Evolutionary conservation across 768 basidiomycete species (phyloP).

Genomic region (Polyporus arcularius): DNA sequence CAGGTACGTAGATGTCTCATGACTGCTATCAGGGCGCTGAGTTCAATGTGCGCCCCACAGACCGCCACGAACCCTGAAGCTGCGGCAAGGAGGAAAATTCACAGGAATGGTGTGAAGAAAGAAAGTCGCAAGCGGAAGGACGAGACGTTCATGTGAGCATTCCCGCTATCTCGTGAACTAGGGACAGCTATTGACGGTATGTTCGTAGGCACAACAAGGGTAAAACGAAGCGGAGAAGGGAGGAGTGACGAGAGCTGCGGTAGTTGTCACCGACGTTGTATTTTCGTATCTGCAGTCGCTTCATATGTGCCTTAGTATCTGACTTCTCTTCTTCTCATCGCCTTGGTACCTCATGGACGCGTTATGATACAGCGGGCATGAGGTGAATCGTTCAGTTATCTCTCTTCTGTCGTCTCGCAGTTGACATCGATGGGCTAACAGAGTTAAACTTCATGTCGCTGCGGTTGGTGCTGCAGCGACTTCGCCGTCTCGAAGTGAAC

Average conservation of each 20-base stretch:
- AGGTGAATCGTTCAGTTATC: no score
- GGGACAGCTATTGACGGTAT: background rate
- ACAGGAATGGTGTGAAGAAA: constrained; percentile 76
- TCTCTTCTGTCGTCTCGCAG: no score
- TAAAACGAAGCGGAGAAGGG: constrained; percentile 11
- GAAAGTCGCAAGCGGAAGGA: constrained; percentile 83
- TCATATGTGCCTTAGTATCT: background rate
- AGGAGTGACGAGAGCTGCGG: background rate
- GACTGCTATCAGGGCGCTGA: background rate
- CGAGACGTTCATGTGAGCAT: constrained; percentile 56
- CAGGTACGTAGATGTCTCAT: constrained; percentile 36
- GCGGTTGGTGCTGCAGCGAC: no score
- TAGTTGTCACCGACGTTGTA: no score
- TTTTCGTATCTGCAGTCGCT: background rate
- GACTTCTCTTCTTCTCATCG: no score
- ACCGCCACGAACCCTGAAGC: constrained; percentile 71
- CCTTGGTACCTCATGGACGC: no score
- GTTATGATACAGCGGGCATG: no score
- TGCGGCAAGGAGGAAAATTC: constrained; percentile 73
- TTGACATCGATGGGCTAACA: no score
- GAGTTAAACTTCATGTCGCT: no score
- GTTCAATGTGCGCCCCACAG: constrained; percentile 31
- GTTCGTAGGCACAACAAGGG: constrained; percentile 10
- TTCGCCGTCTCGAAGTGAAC: no score
- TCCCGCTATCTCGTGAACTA: background rate